Conservation (phyloP, 305 asterid genomes). For the Plantago rigida region DNA sequence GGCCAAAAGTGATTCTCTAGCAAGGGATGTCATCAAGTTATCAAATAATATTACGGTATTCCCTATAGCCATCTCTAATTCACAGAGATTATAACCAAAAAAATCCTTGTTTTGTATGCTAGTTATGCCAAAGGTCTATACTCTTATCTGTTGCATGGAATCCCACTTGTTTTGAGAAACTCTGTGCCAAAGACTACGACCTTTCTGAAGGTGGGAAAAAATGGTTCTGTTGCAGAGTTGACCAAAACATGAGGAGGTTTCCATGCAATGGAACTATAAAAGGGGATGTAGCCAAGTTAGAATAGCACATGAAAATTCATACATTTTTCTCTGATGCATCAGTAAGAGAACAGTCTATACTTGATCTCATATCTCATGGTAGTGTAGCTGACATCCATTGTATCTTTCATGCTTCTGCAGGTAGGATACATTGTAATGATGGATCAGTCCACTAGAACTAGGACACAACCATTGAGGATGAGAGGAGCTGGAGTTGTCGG, state of each 20-base stretch:
- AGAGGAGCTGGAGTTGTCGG: slow-evolving; percentile 77
- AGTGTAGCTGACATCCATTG: slow-evolving; percentile 19
- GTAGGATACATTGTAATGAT: slow-evolving; percentile 91
- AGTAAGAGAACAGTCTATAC: no score
- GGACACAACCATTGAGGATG: slow-evolving; percentile 62
- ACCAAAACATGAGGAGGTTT: background rate
- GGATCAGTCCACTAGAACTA: slow-evolving; percentile 52
- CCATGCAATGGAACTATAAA: no score
- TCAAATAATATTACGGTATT: slow-evolving; percentile 54
- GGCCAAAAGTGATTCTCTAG: slow-evolving; percentile 91
- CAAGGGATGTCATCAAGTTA: slow-evolving; percentile 58
- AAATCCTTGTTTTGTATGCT: background rate
- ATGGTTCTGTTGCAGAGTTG: slow-evolving; percentile 1
- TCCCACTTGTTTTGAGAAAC: background rate
- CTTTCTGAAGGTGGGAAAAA: background rate
- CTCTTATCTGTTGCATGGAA: no score
- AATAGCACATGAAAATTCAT: background rate
- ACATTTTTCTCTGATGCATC: background rate
- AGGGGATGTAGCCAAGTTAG: background rate
- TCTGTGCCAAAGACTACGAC: background rate
- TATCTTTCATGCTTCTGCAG: slow-evolving; percentile 34
- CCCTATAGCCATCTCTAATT: background rate
- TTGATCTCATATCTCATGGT: slow-evolving; percentile 1
- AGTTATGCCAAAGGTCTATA: background rate
- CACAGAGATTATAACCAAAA: background rate